These are phyloP conservation scores for Xylaria intraflava DNA, from an alignment of 495 filamentous ascomycete species.

Conservation along the genomic window DNA sequence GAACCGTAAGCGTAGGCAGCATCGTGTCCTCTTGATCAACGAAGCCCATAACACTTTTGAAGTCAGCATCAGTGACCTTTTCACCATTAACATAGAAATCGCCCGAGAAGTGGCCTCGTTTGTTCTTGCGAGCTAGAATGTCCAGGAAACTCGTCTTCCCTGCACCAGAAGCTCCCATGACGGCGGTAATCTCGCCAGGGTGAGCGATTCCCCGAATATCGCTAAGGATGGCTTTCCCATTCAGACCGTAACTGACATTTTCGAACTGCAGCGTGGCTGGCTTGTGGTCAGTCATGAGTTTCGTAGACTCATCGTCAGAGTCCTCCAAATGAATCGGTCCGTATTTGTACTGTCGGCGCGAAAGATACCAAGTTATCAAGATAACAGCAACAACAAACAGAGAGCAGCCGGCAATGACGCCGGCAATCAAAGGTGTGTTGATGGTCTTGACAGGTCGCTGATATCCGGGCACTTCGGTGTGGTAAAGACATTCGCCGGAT, in stretches of 20 bases:
- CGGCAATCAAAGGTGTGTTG: constrained; percentile 93
- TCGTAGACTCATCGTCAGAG: constrained; percentile 80
- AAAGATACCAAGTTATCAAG: constrained; percentile 81
- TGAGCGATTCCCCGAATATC: constrained; percentile 76
- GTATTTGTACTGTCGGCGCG: constrained; percentile 62
- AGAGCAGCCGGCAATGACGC: constrained; percentile 80
- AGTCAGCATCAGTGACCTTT: constrained; percentile 77
- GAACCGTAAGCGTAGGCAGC: constrained; percentile 93
- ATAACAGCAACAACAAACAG: constrained; percentile 85
- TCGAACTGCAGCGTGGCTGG: constrained; percentile 84
- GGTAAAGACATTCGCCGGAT: constrained; percentile 86
- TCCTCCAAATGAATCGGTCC: constrained; percentile 78
- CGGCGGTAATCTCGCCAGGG: constrained; percentile 87
- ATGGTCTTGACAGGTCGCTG: constrained; percentile 84
- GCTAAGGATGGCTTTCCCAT: constrained; percentile 78
- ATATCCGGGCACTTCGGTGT: constrained; percentile 88
- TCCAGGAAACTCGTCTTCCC: constrained; percentile 98
- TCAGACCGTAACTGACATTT: constrained; percentile 78
- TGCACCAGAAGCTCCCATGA: constrained; percentile 97
- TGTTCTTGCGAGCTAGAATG: constrained; percentile 96
- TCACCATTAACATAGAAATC: constrained; percentile 94
- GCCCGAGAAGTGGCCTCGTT: constrained; percentile 70
- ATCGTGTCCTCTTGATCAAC: constrained; percentile 98
- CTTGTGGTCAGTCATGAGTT: constrained; percentile 83
- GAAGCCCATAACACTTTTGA: constrained; percentile 86